These are phyloP conservation scores for Diutina pseudorugosa DNA, from an alignment of 1,139 yeast genomes.

Conservation along the genomic window DNA sequence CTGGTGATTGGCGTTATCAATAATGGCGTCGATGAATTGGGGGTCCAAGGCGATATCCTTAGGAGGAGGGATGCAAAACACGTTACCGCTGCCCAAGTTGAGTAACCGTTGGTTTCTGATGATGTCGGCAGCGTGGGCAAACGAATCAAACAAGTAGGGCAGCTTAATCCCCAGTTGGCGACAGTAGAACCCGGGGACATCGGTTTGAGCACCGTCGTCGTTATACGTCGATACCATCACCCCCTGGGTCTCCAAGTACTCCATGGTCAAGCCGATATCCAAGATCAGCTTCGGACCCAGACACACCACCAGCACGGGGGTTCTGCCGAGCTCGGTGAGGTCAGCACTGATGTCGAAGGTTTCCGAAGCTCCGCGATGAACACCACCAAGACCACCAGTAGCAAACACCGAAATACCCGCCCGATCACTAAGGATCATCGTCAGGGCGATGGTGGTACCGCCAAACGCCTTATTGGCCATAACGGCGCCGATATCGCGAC, in stretches of 20 bases:
- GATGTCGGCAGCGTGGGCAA: conserved; percentile 49
- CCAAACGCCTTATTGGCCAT: conserved; percentile 57
- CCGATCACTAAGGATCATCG: conserved; percentile 66
- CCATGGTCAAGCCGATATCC: conserved; percentile 74
- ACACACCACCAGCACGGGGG: conserved; percentile 81
- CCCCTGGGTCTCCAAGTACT: conserved; percentile 82
- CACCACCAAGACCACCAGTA: conserved; percentile 93
- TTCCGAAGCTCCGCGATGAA: conserved; percentile 64
- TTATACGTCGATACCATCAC: conserved; percentile 44
- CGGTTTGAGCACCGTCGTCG: conserved; percentile 18
- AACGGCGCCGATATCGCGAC: conserved; percentile 70
- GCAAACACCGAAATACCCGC: conserved; percentile 83
- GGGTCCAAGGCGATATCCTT: conserved; percentile 45
- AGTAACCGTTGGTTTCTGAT: conserved; percentile 42
- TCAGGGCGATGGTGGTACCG: conserved; percentile 85
- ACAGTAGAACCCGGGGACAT: conserved; percentile 77
- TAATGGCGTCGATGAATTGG: conserved; percentile 39
- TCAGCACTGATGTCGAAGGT: conserved; percentile 84
- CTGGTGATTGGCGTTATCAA: conserved; percentile 43
- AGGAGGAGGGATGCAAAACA: conserved; percentile 82
- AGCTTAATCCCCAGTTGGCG: conserved; percentile 64
- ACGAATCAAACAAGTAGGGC: conserved; percentile 47
- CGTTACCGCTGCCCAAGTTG: conserved; percentile 50
- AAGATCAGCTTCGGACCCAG: conserved; percentile 85
- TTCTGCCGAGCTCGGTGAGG: conserved; percentile 69